phyloP scores from a whole-genome alignment of 345 rosid genomes.

The Ceriops tagal region DNA sequence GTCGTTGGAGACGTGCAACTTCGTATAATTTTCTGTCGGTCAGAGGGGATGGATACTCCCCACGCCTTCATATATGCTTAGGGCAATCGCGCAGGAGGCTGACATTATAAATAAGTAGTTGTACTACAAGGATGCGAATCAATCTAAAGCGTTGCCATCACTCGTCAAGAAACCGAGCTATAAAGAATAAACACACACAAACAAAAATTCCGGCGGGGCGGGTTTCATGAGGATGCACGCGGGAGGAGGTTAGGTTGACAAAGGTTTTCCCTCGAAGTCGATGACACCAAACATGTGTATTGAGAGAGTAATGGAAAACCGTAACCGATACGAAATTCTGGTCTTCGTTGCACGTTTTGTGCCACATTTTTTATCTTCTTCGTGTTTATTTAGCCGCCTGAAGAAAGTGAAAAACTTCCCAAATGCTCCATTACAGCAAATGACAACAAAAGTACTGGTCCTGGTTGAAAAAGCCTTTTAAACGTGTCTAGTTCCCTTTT shows the following conservation, averaged over 20 bases:
- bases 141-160: no score
- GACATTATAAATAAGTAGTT: no score
- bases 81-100: no score
- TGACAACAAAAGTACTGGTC: not conserved
- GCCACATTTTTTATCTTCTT: no score
- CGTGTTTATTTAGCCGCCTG: no score
- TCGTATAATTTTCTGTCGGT: no score
- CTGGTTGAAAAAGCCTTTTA: not conserved
- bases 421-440: not conserved
- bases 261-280: not conserved
- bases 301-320: not conserved
- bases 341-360: not conserved
- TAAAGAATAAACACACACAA: not conserved
- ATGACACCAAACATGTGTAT: slow-evolving; percentile 1
- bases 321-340: slow-evolving; percentile 8
- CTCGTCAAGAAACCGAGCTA: no score
- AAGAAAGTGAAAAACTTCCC: not conserved
- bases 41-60: no score
- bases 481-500: no score
- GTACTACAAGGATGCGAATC: no score
- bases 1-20: no score
- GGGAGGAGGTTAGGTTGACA: not conserved
- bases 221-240: slow-evolving; percentile 14
- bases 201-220: slow-evolving; percentile 10
- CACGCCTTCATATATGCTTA: no score